Percentiles rank a stretch among this genome's conserved stretches.
Evolutionary conservation across 805 yeast genomes (phyloP).

Genomic region (Starmerella davenportii): DNA sequence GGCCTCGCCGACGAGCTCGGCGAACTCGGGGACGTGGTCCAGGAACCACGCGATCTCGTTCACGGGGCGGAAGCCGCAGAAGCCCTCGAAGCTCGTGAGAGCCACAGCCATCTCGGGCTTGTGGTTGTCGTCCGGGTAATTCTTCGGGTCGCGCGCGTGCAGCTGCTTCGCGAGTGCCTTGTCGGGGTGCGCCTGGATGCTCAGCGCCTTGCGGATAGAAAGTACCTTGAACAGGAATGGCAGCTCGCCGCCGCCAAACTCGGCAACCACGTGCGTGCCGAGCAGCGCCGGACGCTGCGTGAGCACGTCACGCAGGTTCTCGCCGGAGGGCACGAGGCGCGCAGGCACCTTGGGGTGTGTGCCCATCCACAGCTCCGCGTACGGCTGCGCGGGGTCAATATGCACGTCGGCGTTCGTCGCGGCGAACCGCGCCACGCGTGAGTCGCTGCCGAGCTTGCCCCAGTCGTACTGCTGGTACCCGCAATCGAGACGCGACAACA

Average conservation of each 20-base stretch:
- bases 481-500: constrained; percentile 23
- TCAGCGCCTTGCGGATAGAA: constrained; percentile 78
- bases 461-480: constrained; percentile 64
- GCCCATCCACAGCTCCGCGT: constrained; percentile 99
- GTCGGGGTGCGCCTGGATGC: constrained; percentile 97
- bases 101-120: constrained; percentile 99
- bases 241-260: constrained; percentile 58
- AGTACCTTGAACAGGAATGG: constrained; percentile 90
- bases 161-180: constrained; percentile 60
- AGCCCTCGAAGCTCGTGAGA: constrained; percentile 86
- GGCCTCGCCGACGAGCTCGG: constrained; percentile 46
- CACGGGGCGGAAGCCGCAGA: constrained; percentile 93
- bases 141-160: constrained; percentile 68
- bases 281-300: constrained; percentile 42
- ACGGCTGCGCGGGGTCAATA: constrained; percentile 63
- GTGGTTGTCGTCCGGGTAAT: constrained; percentile 95
- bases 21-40: constrained; percentile 58
- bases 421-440: constrained; percentile 79
- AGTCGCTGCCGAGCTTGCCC: constrained; percentile 69
- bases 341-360: constrained; percentile 90
- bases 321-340: constrained; percentile 32
- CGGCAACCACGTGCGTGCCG: constrained; percentile 38
- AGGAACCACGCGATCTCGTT: constrained; percentile 54
- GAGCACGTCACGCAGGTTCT: constrained; percentile 48
- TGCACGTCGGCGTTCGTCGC: constrained; percentile 41